Conservation (phyloP, 139 green algal species). For the Chloropicon primus region DNA sequence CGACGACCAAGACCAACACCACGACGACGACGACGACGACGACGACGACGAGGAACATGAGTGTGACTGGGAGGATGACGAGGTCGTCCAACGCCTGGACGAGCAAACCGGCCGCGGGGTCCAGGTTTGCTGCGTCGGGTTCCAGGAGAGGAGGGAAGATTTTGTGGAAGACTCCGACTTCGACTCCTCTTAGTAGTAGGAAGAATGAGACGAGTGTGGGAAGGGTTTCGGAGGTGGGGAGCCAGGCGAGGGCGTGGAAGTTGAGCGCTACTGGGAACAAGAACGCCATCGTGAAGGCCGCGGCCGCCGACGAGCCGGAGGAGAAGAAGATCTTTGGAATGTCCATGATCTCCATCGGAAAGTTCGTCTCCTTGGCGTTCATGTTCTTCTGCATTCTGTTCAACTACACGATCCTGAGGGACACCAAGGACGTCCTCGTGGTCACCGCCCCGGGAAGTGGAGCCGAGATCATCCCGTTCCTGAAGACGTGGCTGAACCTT, state of each 20-base stretch:
- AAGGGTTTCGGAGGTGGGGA: background rate
- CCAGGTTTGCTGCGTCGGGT: no score
- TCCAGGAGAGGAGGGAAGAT: no score
- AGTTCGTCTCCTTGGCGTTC: conserved; percentile 82
- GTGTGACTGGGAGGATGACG: no score
- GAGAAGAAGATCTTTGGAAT: background rate
- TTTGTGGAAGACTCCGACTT: no score
- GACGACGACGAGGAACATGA: no score
- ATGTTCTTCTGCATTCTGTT: conserved; percentile 99
- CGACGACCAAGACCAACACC: no score
- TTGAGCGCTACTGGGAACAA: background rate
- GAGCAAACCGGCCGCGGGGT: no score
- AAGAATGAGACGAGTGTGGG: no score
- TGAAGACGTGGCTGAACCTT: conserved; percentile 94
- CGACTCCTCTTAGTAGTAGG: no score
- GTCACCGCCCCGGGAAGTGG: conserved; percentile 91
- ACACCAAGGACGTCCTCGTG: conserved; percentile 98
- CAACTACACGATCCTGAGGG: conserved; percentile 99
- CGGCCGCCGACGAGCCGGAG: background rate
- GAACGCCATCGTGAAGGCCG: background rate
- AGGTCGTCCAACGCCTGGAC: no score
- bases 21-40: no score
- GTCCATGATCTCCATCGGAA: conserved; percentile 16
- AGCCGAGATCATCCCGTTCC: conserved; percentile 96
- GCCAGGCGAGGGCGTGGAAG: background rate